Percentiles rank a stretch among this genome's conserved stretches.
phyloP scores from a whole-genome alignment of 495 filamentous ascomycete species.

The Talaromyces thailandensis region DNA sequence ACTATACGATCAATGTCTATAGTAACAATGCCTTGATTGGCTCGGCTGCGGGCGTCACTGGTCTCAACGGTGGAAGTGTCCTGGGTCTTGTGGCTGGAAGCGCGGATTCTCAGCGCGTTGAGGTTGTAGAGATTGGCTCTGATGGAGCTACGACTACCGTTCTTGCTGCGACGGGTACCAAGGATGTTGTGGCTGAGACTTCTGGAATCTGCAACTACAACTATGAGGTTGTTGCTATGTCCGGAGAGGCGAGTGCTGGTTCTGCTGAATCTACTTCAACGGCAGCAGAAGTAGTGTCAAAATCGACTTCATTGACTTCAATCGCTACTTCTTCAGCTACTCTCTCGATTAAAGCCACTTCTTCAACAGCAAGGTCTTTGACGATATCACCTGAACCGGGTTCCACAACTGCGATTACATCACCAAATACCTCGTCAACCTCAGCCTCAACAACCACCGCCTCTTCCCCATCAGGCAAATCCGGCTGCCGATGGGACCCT shows the following conservation, averaged over 20 bases:
- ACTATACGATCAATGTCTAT: constrained; percentile 5
- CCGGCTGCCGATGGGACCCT: too few species aligned
- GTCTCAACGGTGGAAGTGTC: constrained; percentile 8
- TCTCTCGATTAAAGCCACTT: too few species aligned
- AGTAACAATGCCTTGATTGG: constrained; percentile 8
- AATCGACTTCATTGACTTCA: neutral
- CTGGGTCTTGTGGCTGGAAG: constrained; percentile 1
- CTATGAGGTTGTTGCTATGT: constrained; percentile 12
- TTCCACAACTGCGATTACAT: too few species aligned
- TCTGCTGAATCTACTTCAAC: neutral
- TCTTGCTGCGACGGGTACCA: constrained; percentile 5
- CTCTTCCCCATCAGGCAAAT: too few species aligned
- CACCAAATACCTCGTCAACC: too few species aligned
- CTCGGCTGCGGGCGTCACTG: neutral
- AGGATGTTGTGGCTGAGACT: constrained; percentile 3
- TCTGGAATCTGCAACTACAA: constrained; percentile 13
- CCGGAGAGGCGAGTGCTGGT: neutral
- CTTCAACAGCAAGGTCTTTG: too few species aligned
- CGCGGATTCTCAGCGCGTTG: constrained; percentile 9
- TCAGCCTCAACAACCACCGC: too few species aligned
- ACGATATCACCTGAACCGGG: too few species aligned
- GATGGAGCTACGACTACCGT: neutral
- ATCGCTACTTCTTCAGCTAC: neutral
- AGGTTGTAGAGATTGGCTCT: constrained; percentile 6
- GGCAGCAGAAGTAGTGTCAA: neutral